Evolutionary conservation across 306 rosid genomes (phyloP), one percentile per base, ranked within the genome.

Genomic region (Clitoria ternatea): DNA sequence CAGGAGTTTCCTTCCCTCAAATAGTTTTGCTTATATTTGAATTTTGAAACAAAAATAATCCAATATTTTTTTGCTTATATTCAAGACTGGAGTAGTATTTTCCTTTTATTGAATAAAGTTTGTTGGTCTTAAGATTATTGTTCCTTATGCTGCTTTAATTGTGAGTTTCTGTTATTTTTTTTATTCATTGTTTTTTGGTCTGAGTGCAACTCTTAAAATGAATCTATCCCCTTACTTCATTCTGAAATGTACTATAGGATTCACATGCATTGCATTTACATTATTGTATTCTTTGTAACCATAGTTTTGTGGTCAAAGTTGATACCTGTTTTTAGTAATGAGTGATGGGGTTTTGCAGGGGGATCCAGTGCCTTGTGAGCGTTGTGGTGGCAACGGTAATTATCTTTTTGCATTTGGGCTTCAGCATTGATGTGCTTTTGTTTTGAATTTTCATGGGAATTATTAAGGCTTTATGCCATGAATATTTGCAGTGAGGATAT

Each of bases 371-470:
- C 87, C 98, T 67, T 92, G 98, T 77, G 97, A 82, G 67, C 92
- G 92, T n/a, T 92, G 98, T 69, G 98, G 79, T 36, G 98, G 98
- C 69, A 92, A 92, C 42, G 98, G 98, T 92, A 83, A 84, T 33
- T 69, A 15, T 26, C 47, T 66, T 64, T 53, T 67, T 68, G 11
- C 19, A 13, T 59, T 75, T 27, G 23, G 62, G 47, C 18, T 62
- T 39, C 32, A 29, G 11, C 26, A 52, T 68, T 62, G 14, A 29
- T 64, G 57, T 26, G 8, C n/a, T 52, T 48, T 42, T 35, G 7
- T 23, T 12, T 24, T 73, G 15, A 61, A 33, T 10, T 61, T 7
- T 1, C 14, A n/a, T 66, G 42, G 42, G 40, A 66, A 30, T 61
- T 57, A 9, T 40, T 50, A 1, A 53, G 4, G 17, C 61, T 47